phyloP scores from a whole-genome alignment of 2,329 filamentous ascomycete species.

The Raffaelea deltoideospora region DNA sequence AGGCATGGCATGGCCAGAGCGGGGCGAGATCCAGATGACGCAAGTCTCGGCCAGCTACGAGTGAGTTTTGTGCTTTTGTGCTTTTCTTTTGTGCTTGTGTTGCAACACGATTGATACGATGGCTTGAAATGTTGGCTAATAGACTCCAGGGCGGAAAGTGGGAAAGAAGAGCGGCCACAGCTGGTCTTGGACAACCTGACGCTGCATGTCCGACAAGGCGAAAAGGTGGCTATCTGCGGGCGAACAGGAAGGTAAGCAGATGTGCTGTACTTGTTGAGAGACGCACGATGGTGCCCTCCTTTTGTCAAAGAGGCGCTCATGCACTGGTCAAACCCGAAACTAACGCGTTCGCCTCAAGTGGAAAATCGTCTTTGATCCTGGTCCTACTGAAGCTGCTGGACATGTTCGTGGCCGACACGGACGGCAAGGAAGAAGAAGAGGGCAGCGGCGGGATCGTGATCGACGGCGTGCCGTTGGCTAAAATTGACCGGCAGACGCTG shows the following conservation, averaged over 20 bases:
- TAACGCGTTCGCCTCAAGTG: constrained; percentile 14
- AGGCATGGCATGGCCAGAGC: constrained; percentile 11
- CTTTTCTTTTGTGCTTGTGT: background rate
- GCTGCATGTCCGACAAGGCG: constrained; percentile 16
- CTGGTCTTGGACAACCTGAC: constrained; percentile 9
- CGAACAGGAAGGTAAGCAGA: constrained; percentile 19
- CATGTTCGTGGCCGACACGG: constrained; percentile 22
- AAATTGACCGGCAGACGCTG: constrained; percentile 24
- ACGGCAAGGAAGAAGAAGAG: background rate
- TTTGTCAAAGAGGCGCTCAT: background rate
- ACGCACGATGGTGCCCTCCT: constrained; percentile 8
- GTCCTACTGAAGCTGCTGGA: constrained; percentile 26
- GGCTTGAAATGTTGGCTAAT: too few species aligned
- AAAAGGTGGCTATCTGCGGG: constrained; percentile 28
- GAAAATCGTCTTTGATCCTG: constrained; percentile 27
- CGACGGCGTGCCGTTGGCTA: constrained; percentile 22
- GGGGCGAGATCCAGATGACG: constrained; percentile 12
- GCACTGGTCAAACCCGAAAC: background rate
- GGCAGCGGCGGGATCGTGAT: constrained; percentile 20
- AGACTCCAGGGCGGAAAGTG: too few species aligned
- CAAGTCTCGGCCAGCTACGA: constrained; percentile 14
- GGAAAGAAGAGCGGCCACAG: constrained; percentile 16
- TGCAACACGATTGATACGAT: too few species aligned
- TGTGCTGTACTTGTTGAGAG: background rate
- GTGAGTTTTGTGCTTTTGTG: background rate